phyloP scores from a whole-genome alignment of 805 yeast species.

The Spathaspora hagerdaliae region DNA sequence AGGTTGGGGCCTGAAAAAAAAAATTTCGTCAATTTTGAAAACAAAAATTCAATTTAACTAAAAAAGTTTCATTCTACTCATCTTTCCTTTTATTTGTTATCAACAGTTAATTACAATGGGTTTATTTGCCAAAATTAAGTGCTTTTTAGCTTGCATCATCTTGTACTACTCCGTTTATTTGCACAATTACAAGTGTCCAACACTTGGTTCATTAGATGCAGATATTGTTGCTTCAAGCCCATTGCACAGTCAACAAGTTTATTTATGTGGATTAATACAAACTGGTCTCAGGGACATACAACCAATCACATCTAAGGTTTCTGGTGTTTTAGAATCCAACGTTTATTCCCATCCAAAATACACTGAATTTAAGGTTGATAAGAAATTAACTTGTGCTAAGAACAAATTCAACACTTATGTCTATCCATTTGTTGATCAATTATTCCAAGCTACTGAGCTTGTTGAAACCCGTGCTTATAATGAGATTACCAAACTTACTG shows the following conservation, averaged over 20 bases:
- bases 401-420: slow-evolving; percentile 19
- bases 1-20: no score
- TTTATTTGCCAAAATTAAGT: slow-evolving; percentile 7
- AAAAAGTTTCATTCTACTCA: no score
- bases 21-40: no score
- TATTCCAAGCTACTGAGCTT: slow-evolving; percentile 31
- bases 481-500: slow-evolving; percentile 11
- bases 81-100: no score
- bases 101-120: slow-evolving; percentile 1
- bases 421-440: slow-evolving; percentile 27
- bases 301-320: slow-evolving; percentile 27
- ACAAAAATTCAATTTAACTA: no score
- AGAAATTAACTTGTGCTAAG: slow-evolving; percentile 21
- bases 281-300: slow-evolving; percentile 21
- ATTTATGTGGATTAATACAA: slow-evolving; percentile 30
- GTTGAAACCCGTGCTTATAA: slow-evolving; percentile 29
- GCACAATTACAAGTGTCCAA: slow-evolving; percentile 33
- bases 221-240: slow-evolving; percentile 36
- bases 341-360: slow-evolving; percentile 35
- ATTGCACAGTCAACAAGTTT: slow-evolving; percentile 30
- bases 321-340: slow-evolving; percentile 29
- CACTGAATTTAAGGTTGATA: slow-evolving; percentile 27
- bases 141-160: slow-evolving; percentile 7
- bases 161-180: slow-evolving; percentile 34
- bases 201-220: slow-evolving; percentile 20